A percentile compares a stretch with the other conserved stretches of the same genome.
phyloP scores from a whole-genome alignment of 257 asterid species.

The Penstemon newberryi region DNA sequence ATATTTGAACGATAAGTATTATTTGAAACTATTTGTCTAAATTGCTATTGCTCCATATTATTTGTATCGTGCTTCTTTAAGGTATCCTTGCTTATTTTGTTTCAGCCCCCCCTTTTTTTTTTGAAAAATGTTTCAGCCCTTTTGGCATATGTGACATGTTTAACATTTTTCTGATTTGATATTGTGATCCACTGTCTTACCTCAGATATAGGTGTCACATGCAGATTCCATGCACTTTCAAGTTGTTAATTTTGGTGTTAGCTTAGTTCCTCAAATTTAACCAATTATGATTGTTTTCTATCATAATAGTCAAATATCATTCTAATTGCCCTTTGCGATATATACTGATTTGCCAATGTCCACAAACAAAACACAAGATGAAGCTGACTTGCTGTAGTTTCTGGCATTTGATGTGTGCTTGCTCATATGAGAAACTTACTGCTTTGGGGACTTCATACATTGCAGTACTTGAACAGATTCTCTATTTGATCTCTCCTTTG shows the following conservation, averaged over 20 bases:
- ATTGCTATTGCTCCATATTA: background rate
- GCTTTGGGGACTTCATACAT: conserved; percentile 4
- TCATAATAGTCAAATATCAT: background rate
- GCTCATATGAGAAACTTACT: conserved; percentile 9
- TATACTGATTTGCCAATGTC: conserved; percentile 1
- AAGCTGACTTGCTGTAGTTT: conserved; percentile 17
- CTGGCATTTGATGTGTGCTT: conserved; percentile 16
- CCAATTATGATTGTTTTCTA: background rate
- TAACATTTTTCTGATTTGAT: background rate
- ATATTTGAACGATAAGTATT: background rate
- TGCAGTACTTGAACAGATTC: conserved; percentile 8
- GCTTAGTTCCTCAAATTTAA: conserved; percentile 6
- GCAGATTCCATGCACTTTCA: background rate
- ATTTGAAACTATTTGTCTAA: background rate
- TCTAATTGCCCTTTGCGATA: conserved; percentile 16
- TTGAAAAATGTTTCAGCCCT: background rate
- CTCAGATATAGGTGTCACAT: conserved; percentile 5
- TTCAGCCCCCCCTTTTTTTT: background rate
- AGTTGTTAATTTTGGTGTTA: background rate
- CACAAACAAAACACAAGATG: conserved; percentile 12
- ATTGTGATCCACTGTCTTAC: conserved; percentile 15
- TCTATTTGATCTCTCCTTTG: background rate
- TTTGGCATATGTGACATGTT: background rate
- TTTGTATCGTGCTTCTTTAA: conserved; percentile 18
- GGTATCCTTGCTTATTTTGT: conserved; percentile 9